These are phyloP conservation scores for Xylariaceae sp. DNA, from an alignment of 2,329 filamentous ascomycete genomes.

Conservation along the genomic window DNA sequence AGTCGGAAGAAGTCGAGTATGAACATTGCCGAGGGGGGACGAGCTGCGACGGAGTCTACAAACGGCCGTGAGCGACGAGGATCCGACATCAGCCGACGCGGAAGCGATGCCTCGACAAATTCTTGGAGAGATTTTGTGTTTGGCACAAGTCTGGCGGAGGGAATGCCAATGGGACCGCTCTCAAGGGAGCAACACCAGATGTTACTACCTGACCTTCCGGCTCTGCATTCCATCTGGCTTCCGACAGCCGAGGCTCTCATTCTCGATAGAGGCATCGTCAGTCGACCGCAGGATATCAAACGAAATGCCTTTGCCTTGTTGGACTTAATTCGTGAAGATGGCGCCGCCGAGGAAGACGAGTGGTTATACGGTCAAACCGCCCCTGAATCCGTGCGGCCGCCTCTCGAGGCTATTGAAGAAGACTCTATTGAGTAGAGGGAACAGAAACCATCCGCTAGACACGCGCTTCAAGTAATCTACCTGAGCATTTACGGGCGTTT, in stretches of 20 bases:
- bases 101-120: conserved; percentile 28
- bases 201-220: conserved; percentile 51
- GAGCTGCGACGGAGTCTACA: conserved; percentile 13
- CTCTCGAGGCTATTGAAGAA: conserved; percentile 47
- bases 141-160: conserved; percentile 53
- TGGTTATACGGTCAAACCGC: conserved; percentile 55
- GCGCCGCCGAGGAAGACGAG: conserved; percentile 54
- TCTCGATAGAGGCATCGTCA: conserved; percentile 53
- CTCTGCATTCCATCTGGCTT: conserved; percentile 57
- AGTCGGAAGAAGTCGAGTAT: conserved; percentile 54
- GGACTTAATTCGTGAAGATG: conserved; percentile 59
- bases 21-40: conserved; percentile 32
- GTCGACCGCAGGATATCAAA: conserved; percentile 55
- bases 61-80: conserved; percentile 26
- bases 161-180: conserved; percentile 57
- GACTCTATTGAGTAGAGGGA: conserved; percentile 39
- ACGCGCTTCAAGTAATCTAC: conserved; percentile 4
- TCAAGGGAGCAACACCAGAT: conserved; percentile 45
- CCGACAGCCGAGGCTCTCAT: conserved; percentile 58
- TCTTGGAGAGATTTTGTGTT: conserved; percentile 44
- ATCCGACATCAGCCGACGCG: conserved; percentile 28
- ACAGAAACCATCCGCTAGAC: conserved; percentile 6
- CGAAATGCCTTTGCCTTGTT: conserved; percentile 58
- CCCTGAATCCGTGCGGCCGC: conserved; percentile 51
- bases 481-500: conserved; percentile 32